Conservation (phyloP, 1,139 yeast genomes). For the Hyphopichia pseudoburtonii region DNA sequence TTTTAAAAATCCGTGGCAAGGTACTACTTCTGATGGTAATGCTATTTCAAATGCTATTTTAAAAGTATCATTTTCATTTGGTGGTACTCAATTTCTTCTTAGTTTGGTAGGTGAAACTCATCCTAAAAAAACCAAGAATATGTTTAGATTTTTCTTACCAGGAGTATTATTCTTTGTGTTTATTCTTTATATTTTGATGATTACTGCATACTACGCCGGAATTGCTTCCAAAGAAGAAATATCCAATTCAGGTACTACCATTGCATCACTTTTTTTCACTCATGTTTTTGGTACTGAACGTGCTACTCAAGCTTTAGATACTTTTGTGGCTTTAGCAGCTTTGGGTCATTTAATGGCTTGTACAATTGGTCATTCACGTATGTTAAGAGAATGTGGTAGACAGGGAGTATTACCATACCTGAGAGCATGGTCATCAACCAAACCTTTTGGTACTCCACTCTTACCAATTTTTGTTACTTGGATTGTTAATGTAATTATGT, state of each 20-base stretch:
- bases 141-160: conserved; percentile 36
- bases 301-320: conserved; percentile 14
- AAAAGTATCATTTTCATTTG: conserved; percentile 42
- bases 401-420: conserved; percentile 48
- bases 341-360: conserved; percentile 44
- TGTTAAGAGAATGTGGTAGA: conserved; percentile 47
- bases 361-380: conserved; percentile 39
- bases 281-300: conserved; percentile 15
- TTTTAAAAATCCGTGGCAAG: conserved; percentile 39
- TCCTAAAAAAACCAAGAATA: conserved; percentile 26
- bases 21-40: conserved; percentile 41
- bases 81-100: conserved; percentile 40
- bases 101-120: conserved; percentile 39
- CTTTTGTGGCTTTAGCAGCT: conserved; percentile 42
- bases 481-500: conserved; percentile 36
- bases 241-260: conserved; percentile 29
- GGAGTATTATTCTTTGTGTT: conserved; percentile 31
- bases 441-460: conserved; percentile 44
- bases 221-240: conserved; percentile 26
- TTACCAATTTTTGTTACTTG: conserved; percentile 38
- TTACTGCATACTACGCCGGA: conserved; percentile 42
- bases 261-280: conserved; percentile 34
- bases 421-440: conserved; percentile 38
- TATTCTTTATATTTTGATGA: conserved; percentile 32
- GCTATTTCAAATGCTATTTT: conserved; percentile 42